Evolutionary conservation across 768 basidiomycete genomes (phyloP).

Genomic region (Scleroderma citrinum): DNA sequence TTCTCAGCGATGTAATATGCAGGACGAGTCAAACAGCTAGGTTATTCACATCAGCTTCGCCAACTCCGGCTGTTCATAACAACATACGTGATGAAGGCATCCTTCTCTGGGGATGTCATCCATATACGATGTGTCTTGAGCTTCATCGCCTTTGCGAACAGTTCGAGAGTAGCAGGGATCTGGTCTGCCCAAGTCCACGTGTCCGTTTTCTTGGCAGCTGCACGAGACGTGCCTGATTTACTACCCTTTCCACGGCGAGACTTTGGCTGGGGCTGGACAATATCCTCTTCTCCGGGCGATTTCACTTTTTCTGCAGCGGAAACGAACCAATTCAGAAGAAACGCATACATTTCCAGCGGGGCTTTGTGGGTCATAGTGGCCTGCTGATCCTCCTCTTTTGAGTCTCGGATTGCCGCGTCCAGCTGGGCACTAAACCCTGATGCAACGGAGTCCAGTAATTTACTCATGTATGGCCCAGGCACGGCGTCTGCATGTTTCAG

Average conservation of each 20-base stretch:
- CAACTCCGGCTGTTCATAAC: neutral
- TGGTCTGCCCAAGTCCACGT: constrained; percentile 76
- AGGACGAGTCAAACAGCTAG: constrained; percentile 83
- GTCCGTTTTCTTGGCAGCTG: constrained; percentile 39
- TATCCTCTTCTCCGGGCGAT: constrained; percentile 40
- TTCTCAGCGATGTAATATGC: constrained; percentile 83
- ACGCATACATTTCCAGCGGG: constrained; percentile 87
- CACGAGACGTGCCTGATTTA: constrained; percentile 38
- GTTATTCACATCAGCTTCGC: constrained; percentile 1
- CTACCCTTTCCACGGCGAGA: constrained; percentile 55
- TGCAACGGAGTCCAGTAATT: constrained; percentile 80
- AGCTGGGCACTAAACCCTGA: constrained; percentile 72
- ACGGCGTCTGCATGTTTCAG: constrained; percentile 69
- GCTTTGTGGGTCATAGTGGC: constrained; percentile 55
- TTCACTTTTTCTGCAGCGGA: constrained; percentile 74
- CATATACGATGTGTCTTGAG: constrained; percentile 78
- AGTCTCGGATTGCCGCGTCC: constrained; percentile 63
- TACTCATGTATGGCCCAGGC: constrained; percentile 64
- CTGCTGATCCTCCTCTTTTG: constrained; percentile 64
- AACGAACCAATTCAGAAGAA: constrained; percentile 90
- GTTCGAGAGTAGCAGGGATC: constrained; percentile 58
- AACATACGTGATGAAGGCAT: constrained; percentile 68
- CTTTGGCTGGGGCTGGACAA: constrained; percentile 41
- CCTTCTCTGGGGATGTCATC: constrained; percentile 82
- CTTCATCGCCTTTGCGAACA: constrained; percentile 68